phyloP scores from a whole-genome alignment of 139 green algal genomes.

The Yamagishiella unicocca region DNA sequence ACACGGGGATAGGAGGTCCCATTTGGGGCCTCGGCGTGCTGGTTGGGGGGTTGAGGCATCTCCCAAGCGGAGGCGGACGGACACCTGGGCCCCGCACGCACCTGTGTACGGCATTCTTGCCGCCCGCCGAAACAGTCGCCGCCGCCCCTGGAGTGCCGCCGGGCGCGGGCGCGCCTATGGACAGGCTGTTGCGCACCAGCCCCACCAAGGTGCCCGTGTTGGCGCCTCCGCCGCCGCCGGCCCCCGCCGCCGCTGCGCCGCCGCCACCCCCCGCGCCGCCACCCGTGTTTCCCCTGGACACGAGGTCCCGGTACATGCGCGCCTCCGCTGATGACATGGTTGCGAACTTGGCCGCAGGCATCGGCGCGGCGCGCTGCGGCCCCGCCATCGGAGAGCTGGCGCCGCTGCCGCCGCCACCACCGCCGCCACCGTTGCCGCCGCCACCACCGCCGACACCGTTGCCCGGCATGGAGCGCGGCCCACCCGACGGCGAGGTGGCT shows the following conservation, averaged over 20 bases:
- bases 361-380: not conserved
- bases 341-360: not conserved
- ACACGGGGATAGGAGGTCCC: too few species aligned
- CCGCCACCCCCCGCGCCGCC: not conserved
- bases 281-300: not conserved
- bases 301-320: slow-evolving; percentile 28
- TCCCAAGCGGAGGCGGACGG: too few species aligned
- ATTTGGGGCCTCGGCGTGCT: too few species aligned
- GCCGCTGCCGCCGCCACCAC: too few species aligned
- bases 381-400: slow-evolving; percentile 4
- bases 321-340: slow-evolving; percentile 38
- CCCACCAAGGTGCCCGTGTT: not conserved
- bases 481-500: not conserved
- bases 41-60: too few species aligned
- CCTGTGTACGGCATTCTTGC: not conserved
- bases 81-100: too few species aligned
- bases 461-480: not conserved
- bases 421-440: too few species aligned
- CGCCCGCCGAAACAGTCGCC: not conserved
- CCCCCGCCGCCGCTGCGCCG: too few species aligned
- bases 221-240: not conserved
- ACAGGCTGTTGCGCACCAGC: slow-evolving; percentile 20
- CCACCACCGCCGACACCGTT: not conserved
- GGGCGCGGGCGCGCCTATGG: not conserved
- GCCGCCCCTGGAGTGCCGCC: not conserved